A percentile compares a stretch with the other conserved stretches of the same genome.
These are phyloP conservation scores for Thermothielavioides terrestris DNA, from an alignment of 495 filamentous ascomycete genomes.

Conservation along the genomic window DNA sequence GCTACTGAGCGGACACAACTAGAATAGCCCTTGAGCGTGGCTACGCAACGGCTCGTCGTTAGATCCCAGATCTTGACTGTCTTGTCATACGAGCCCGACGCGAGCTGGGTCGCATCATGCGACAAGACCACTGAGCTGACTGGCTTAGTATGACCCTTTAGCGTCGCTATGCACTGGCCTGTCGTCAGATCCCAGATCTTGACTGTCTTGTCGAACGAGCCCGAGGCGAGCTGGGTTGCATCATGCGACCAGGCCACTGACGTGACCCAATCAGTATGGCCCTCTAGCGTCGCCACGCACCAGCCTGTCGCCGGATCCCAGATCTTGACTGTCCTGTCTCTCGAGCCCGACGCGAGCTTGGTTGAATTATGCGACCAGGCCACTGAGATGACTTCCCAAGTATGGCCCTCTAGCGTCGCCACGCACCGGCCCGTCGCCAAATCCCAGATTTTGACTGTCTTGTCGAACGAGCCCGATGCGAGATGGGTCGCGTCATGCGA, in stretches of 20 bases:
- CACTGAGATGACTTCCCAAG: too few relatives aligned
- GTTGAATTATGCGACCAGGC: too few relatives aligned
- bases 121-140: constrained; percentile 8
- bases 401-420: too few relatives aligned
- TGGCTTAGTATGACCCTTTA: constrained; percentile 9
- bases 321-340: not conserved
- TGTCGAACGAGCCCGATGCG: too few relatives aligned
- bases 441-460: too few relatives aligned
- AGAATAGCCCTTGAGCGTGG: too few relatives aligned
- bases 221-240: constrained; percentile 18
- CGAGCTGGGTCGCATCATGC: constrained; percentile 13
- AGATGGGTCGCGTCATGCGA: too few relatives aligned
- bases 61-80: constrained; percentile 31
- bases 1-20: too few relatives aligned
- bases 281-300: not conserved
- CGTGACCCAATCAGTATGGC: not conserved
- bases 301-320: constrained; percentile 4
- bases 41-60: too few relatives aligned
- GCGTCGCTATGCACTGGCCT: constrained; percentile 9
- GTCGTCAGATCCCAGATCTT: constrained; percentile 31
- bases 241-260: not conserved
- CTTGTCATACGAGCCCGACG: constrained; percentile 23
- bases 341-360: constrained; percentile 1
- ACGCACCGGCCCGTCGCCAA: too few relatives aligned
- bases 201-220: constrained; percentile 25